Conservation (phyloP, 2,329 filamentous ascomycete species). For the Cryoendolithus antarcticus region DNA sequence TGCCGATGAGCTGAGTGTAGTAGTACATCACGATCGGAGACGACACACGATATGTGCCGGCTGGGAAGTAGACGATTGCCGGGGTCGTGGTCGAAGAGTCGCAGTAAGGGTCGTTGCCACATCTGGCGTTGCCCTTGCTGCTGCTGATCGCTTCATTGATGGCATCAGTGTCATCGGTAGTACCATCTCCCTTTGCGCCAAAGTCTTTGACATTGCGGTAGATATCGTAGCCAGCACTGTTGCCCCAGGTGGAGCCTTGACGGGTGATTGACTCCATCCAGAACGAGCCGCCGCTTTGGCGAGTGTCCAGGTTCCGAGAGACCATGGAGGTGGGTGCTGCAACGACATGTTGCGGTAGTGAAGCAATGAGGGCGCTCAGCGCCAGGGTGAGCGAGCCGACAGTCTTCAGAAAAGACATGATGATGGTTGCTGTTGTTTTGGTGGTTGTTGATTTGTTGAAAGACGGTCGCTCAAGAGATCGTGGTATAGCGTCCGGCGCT, state of each 20-base stretch:
- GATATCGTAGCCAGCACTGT: slow-evolving; percentile 46
- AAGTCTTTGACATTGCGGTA: slow-evolving; percentile 38
- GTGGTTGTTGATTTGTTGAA: background rate
- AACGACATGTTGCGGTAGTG: slow-evolving; percentile 3
- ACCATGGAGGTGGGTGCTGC: slow-evolving; percentile 5
- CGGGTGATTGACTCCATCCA: slow-evolving; percentile 14
- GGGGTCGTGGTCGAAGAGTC: slow-evolving; percentile 75
- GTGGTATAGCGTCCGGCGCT: too few species aligned
- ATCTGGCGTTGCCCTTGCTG: slow-evolving; percentile 66
- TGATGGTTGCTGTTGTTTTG: slow-evolving; percentile 1
- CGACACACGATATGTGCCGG: slow-evolving; percentile 74
- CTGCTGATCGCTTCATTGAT: slow-evolving; percentile 74
- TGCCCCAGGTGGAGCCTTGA: slow-evolving; percentile 56
- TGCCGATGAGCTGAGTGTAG: slow-evolving; percentile 85
- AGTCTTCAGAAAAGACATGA: slow-evolving; percentile 16
- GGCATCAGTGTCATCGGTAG: slow-evolving; percentile 71
- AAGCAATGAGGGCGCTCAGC: slow-evolving; percentile 16
- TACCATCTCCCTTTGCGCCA: slow-evolving; percentile 43
- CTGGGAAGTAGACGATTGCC: slow-evolving; percentile 81
- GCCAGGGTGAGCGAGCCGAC: slow-evolving; percentile 15
- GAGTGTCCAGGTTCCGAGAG: background rate
- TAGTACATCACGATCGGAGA: slow-evolving; percentile 73
- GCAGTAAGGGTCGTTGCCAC: slow-evolving; percentile 54
- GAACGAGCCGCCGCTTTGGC: slow-evolving; percentile 6
- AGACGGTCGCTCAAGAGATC: too few species aligned